phyloP scores from a whole-genome alignment of 768 basidiomycete genomes.

The Termitomyces sp. region DNA sequence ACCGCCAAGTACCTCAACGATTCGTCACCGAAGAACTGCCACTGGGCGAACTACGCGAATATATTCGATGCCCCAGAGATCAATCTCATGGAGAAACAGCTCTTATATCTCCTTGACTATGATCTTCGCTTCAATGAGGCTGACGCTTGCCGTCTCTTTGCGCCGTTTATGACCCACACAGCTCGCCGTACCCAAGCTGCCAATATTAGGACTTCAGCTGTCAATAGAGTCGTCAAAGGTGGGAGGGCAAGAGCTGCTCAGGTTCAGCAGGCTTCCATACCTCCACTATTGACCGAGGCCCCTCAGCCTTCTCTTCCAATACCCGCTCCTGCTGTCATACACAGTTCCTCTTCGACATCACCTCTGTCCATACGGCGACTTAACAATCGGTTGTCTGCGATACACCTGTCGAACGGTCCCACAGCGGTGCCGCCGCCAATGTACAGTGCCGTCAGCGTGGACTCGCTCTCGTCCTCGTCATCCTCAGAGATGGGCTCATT shows the following conservation, averaged over 20 bases:
- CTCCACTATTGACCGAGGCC: constrained; percentile 34
- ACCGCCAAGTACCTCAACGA: constrained; percentile 97
- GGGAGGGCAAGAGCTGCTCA: constrained; percentile 45
- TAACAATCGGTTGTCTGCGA: constrained; percentile 43
- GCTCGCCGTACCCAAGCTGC: constrained; percentile 14
- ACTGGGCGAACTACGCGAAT: constrained; percentile 80
- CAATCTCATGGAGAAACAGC: constrained; percentile 96
- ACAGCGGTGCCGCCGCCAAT: constrained; percentile 28
- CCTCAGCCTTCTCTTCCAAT: constrained; percentile 29
- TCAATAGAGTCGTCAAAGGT: constrained; percentile 48
- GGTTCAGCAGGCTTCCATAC: constrained; percentile 34
- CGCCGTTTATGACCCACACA: constrained; percentile 50
- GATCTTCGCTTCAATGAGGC: constrained; percentile 86
- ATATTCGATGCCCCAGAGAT: constrained; percentile 76
- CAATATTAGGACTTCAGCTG: constrained; percentile 44
- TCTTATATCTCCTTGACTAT: constrained; percentile 88
- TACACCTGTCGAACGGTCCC: constrained; percentile 28
- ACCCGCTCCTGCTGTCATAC: constrained; percentile 29
- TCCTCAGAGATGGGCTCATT: constrained; percentile 59
- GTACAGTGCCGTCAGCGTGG: constrained; percentile 37
- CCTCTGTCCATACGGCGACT: constrained; percentile 39
- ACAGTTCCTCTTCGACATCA: constrained; percentile 38
- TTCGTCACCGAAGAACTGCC: constrained; percentile 90
- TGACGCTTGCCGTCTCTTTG: constrained; percentile 70
- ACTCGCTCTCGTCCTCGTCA: constrained; percentile 33